These are phyloP conservation scores for Spirogloea muscicola DNA, from an alignment of 139 green algal species.

Conservation along the genomic window DNA sequence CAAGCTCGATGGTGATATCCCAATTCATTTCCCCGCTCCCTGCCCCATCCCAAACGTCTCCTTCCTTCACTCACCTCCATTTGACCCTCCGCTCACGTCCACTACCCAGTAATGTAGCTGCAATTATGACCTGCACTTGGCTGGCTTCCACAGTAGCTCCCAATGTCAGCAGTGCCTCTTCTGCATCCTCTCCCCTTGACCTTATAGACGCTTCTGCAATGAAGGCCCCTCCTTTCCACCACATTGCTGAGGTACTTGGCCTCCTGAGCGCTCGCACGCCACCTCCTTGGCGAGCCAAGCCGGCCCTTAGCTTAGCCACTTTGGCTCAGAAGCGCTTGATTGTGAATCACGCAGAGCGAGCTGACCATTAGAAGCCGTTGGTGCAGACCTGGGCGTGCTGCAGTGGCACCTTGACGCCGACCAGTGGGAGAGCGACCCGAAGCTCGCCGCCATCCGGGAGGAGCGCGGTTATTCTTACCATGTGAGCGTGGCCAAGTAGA, in stretches of 20 bases:
- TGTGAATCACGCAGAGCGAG: too few relatives aligned
- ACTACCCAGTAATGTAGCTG: too few relatives aligned
- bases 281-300: background rate
- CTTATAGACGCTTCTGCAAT: background rate
- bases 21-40: background rate
- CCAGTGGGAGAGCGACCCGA: constrained; percentile 34
- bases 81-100: background rate
- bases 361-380: too few relatives aligned
- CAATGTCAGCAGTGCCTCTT: background rate
- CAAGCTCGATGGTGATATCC: constrained; percentile 18
- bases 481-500: too few relatives aligned
- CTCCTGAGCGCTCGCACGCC: background rate
- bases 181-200: background rate
- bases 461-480: constrained; percentile 26
- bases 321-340: too few relatives aligned
- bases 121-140: background rate
- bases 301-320: background rate
- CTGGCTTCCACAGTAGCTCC: background rate
- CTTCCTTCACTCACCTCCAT: constrained; percentile 1
- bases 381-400: constrained; percentile 35
- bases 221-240: background rate
- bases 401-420: constrained; percentile 39
- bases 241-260: background rate
- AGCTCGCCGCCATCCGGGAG: constrained; percentile 22
- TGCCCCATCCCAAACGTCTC: background rate